Percentiles rank a stretch among this genome's conserved stretches.
Conservation (phyloP, 345 rosid genomes). For the Gossypium turneri region DNA sequence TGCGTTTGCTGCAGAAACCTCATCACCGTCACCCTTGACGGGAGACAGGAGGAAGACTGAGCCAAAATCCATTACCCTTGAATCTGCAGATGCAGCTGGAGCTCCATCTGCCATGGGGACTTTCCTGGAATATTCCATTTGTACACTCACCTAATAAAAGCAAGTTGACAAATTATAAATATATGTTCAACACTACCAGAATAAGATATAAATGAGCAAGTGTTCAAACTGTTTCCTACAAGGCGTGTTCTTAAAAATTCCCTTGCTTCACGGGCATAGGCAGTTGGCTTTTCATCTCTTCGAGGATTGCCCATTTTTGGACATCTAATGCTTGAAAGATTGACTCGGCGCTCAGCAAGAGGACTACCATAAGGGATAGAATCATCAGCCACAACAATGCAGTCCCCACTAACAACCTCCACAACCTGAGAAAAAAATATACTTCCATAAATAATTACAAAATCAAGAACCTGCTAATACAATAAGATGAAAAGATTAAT, state of each 20-base stretch:
- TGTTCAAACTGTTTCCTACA: slow-evolving; percentile 5
- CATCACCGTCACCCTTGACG: slow-evolving; percentile 50
- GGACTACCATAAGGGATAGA: slow-evolving; percentile 7
- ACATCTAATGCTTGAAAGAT: slow-evolving; percentile 67
- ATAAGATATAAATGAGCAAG: slow-evolving; percentile 24
- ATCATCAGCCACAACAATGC: slow-evolving; percentile 89
- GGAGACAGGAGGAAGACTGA: slow-evolving; percentile 77
- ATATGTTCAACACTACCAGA: neutral
- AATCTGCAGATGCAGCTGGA: slow-evolving; percentile 49
- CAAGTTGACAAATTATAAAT: neutral
- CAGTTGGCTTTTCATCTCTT: slow-evolving; percentile 84
- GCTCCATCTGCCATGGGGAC: slow-evolving; percentile 61
- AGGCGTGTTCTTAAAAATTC: slow-evolving; percentile 70
- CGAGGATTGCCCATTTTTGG: slow-evolving; percentile 93
- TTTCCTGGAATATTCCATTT: slow-evolving; percentile 96
- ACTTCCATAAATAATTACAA: neutral
- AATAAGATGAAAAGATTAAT: neutral
- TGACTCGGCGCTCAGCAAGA: slow-evolving; percentile 11
- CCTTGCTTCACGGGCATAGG: slow-evolving; percentile 88
- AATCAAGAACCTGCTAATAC: neutral
- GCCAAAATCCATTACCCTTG: slow-evolving; percentile 96
- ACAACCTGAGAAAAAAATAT: slow-evolving; percentile 13
- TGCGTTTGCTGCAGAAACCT: slow-evolving; percentile 37
- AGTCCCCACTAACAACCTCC: slow-evolving; percentile 79
- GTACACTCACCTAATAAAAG: slow-evolving; percentile 63